Percentiles rank a stretch among this genome's conserved stretches.
These are phyloP conservation scores for Colletotrichum simmondsii DNA, from an alignment of 2,329 filamentous ascomycete species.

Conservation along the genomic window DNA sequence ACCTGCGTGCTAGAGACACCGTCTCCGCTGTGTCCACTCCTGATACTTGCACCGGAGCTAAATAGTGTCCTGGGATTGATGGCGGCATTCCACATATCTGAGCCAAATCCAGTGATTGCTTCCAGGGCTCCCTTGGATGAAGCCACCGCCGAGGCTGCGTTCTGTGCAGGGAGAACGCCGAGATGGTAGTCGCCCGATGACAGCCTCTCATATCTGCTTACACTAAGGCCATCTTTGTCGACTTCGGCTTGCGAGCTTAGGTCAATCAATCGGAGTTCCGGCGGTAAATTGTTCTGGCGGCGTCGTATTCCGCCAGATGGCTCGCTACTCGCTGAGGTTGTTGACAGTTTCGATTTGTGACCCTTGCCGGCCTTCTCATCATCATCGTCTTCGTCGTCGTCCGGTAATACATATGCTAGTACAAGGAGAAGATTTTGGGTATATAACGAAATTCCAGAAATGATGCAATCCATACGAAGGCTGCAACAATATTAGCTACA, in stretches of 20 bases:
- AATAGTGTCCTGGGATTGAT: constrained; percentile 90
- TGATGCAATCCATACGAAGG: constrained; percentile 95
- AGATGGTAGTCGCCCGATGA: constrained; percentile 94
- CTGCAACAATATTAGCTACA: constrained; percentile 55
- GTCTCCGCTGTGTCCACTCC: constrained; percentile 70
- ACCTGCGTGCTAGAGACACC: constrained; percentile 62
- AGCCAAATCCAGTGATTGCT: constrained; percentile 75
- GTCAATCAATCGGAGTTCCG: constrained; percentile 92
- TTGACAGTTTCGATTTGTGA: constrained; percentile 56
- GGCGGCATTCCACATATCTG: constrained; percentile 90
- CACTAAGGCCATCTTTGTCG: constrained; percentile 85
- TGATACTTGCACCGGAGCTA: constrained; percentile 84
- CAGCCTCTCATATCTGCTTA: constrained; percentile 88
- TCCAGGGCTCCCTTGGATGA: constrained; percentile 81
- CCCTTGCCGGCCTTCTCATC: constrained; percentile 41
- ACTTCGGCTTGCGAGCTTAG: constrained; percentile 87
- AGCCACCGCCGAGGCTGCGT: constrained; percentile 71
- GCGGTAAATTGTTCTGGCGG: constrained; percentile 82
- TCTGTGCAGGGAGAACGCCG: constrained; percentile 80
- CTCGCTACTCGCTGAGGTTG: constrained; percentile 63
- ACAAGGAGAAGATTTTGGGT: constrained; percentile 90
- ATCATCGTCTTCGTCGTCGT: constrained; percentile 70
- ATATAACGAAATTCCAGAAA: constrained; percentile 97
- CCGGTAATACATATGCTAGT: constrained; percentile 86
- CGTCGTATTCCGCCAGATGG: constrained; percentile 75